Conservation (phyloP, 2,329 filamentous ascomycete genomes). For the Venturia nashicola region DNA sequence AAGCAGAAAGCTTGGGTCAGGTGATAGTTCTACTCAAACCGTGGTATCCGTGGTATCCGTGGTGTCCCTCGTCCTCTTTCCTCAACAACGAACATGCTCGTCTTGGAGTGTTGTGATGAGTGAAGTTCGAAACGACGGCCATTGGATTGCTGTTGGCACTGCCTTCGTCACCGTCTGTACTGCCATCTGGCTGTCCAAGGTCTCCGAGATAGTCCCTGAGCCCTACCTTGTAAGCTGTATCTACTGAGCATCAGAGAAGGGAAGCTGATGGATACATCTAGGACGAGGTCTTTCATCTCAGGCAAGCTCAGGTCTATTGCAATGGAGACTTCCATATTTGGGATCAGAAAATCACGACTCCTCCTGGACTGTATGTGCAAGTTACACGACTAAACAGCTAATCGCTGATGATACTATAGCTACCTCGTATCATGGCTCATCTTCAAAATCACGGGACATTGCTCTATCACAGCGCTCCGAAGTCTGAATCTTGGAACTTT, state of each 20-base stretch:
- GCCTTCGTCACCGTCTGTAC: conserved; percentile 1
- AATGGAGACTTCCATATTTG: conserved; percentile 60
- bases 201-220: conserved; percentile 38
- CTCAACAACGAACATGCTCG: background rate
- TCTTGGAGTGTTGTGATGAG: background rate
- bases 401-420: conserved; percentile 21
- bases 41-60: too few species aligned
- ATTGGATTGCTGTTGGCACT: background rate
- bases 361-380: conserved; percentile 57
- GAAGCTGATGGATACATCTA: background rate
- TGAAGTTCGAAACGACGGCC: background rate
- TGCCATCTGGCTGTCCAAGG: conserved; percentile 30
- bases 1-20: background rate
- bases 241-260: background rate
- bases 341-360: conserved; percentile 97
- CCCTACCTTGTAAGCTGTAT: conserved; percentile 42
- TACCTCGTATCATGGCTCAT: conserved; percentile 30
- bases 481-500: conserved; percentile 26
- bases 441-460: conserved; percentile 24
- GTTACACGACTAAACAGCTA: conserved; percentile 39
- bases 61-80: too few species aligned
- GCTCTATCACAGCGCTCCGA: conserved; percentile 26
- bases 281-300: conserved; percentile 84
- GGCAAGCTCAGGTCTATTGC: conserved; percentile 84
- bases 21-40: too few species aligned